Percentiles rank a stretch among this genome's conserved stretches.
Conservation (phyloP, 2,329 filamentous ascomycete genomes). For the Alternaria atra region DNA sequence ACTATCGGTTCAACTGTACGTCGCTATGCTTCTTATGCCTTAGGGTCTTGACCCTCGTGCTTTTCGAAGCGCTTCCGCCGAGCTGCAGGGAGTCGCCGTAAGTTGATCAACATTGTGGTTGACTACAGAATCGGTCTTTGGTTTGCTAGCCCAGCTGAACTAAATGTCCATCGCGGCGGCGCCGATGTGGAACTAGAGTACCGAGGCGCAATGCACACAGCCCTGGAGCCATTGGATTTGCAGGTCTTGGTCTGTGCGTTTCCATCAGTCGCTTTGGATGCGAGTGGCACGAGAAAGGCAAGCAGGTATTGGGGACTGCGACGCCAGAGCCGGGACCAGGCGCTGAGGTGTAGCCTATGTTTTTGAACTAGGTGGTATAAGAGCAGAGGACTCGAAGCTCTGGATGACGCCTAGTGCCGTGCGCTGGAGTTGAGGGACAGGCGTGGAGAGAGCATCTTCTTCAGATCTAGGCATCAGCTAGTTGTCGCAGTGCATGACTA, state of each 20-base stretch:
- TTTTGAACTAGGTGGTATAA: neutral
- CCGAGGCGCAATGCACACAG: neutral
- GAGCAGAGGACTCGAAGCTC: neutral
- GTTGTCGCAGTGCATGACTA: constrained; percentile 13
- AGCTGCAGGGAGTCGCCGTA: neutral
- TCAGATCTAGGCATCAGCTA: neutral
- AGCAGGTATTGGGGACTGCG: neutral
- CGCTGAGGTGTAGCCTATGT: neutral
- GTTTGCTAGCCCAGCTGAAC: neutral
- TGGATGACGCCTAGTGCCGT: neutral
- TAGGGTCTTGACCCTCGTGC: no score
- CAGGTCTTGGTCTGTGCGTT: neutral
- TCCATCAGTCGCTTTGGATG: neutral
- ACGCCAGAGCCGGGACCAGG: neutral
- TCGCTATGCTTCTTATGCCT: no score
- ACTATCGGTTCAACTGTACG: no score
- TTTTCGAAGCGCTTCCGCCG: neutral
- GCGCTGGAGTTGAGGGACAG: neutral
- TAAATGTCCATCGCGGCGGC: neutral
- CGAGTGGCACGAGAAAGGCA: neutral
- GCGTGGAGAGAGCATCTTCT: neutral
- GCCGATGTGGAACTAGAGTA: neutral
- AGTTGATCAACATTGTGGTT: fast-evolving
- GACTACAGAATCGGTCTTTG: neutral
- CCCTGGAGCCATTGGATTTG: neutral